These are phyloP conservation scores for Leishmania mexicana DNA, from an alignment of 208 protist species.

Conservation along the genomic window DNA sequence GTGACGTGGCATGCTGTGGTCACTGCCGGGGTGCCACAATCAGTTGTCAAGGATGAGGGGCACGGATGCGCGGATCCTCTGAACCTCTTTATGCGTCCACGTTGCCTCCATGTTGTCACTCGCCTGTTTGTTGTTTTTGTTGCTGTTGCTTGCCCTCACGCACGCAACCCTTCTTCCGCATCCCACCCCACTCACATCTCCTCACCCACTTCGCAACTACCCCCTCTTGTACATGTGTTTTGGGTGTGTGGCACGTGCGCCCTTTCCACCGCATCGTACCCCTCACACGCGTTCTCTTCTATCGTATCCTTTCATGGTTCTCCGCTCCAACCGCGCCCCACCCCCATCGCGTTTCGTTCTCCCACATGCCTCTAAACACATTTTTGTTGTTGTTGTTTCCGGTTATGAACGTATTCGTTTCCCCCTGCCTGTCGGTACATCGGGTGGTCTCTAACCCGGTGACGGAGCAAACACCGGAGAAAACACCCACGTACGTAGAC, in stretches of 20 bases:
- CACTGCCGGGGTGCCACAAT: too few species aligned
- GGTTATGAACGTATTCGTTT: not conserved
- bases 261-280: not conserved
- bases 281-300: not conserved
- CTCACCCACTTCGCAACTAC: not conserved
- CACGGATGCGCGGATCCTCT: too few species aligned
- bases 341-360: not conserved
- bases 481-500: not conserved
- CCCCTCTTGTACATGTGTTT: not conserved
- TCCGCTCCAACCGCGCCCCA: not conserved
- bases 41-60: too few species aligned
- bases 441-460: not conserved
- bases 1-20: not conserved
- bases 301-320: not conserved
- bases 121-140: not conserved
- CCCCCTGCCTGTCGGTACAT: not conserved
- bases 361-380: not conserved
- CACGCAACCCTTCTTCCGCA: not conserved
- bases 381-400: not conserved
- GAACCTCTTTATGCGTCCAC: too few species aligned
- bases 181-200: not conserved
- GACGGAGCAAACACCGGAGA: not conserved
- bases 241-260: not conserved
- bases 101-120: not conserved
- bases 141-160: not conserved